Conservation (phyloP, 192 early-diverging fungal genomes). For the Rhizophagus clarus region DNA sequence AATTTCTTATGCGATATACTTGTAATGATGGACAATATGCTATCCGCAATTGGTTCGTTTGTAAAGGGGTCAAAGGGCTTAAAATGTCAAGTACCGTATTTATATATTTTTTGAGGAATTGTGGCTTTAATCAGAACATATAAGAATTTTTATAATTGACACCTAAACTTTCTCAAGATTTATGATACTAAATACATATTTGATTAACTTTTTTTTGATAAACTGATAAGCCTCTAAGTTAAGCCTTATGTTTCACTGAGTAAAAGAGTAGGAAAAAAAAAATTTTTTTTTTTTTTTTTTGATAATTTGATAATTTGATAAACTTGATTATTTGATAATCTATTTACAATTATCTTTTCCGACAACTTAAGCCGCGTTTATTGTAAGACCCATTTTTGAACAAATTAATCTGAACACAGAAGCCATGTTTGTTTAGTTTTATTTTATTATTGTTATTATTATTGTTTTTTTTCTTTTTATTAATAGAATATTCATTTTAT, state of each 20-base stretch:
- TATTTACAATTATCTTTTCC: not conserved
- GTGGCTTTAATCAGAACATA: not conserved
- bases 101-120: not conserved
- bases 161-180: not conserved
- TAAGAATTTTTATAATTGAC: not conserved
- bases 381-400: not conserved
- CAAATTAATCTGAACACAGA: not conserved
- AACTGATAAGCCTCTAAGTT: not conserved
- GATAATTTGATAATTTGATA: too few species aligned
- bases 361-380: not conserved
- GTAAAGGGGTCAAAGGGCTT: not conserved
- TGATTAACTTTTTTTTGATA: not conserved
- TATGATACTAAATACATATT: not conserved
- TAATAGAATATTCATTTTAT: not conserved
- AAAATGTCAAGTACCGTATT: not conserved
- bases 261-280: not conserved
- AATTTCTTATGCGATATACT: not conserved
- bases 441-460: not conserved
- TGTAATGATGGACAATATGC: not conserved
- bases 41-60: not conserved
- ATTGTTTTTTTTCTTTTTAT: not conserved
- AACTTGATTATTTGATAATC: too few species aligned
- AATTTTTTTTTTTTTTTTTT: too few species aligned
- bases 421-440: not conserved
- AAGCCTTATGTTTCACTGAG: not conserved